Evolutionary conservation across 73 alveolate genomes (phyloP).

Genomic region (Paramecium caudatum): DNA sequence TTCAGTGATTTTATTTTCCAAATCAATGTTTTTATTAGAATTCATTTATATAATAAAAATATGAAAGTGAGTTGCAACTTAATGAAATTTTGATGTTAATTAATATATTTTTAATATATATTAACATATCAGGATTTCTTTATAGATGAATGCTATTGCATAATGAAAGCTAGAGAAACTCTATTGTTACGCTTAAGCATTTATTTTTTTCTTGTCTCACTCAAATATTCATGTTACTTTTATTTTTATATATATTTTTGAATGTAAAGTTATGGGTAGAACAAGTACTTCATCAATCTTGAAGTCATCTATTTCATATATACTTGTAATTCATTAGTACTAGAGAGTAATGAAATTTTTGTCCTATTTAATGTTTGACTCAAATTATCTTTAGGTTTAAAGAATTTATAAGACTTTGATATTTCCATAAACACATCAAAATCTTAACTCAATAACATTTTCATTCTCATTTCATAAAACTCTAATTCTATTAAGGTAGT

Average conservation of each 20-base stretch:
- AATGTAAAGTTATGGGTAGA: neutral
- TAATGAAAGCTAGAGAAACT: slow-evolving; percentile 28
- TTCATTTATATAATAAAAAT: slow-evolving; percentile 1
- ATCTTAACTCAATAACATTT: neutral
- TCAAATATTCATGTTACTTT: neutral
- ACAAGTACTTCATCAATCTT: neutral
- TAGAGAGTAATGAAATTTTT: neutral
- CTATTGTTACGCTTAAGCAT: neutral
- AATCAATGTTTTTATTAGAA: slow-evolving; percentile 44
- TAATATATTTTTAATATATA: no score
- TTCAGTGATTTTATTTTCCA: slow-evolving; percentile 48
- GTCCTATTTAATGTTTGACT: neutral
- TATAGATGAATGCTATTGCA: slow-evolving; percentile 12
- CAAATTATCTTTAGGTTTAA: slow-evolving; percentile 6
- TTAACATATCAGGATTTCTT: slow-evolving; percentile 4
- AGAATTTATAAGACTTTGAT: slow-evolving; percentile 13
- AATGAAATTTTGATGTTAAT: no score
- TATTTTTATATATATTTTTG: slow-evolving; percentile 12
- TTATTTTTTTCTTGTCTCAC: slow-evolving; percentile 9
- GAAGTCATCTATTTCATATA: neutral
- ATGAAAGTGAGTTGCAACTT: no score
- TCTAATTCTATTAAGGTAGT: neutral
- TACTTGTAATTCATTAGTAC: neutral
- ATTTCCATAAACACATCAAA: neutral
- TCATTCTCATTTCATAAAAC: neutral